Conservation (phyloP, 495 filamentous ascomycete genomes). For the Annulohypoxylon moriforme region DNA sequence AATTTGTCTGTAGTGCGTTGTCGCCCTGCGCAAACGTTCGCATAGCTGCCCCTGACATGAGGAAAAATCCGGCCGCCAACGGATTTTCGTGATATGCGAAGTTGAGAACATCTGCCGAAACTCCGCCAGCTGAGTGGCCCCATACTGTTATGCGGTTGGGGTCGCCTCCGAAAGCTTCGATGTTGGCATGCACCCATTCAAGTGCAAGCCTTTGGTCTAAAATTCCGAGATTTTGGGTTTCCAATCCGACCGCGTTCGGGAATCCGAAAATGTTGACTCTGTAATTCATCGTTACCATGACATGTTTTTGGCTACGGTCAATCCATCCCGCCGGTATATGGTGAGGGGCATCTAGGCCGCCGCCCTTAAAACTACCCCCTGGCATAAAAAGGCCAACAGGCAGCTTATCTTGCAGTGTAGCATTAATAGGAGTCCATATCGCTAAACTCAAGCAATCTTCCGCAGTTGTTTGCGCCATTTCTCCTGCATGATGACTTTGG, state of each 20-base stretch:
- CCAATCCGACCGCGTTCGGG: conserved; percentile 57
- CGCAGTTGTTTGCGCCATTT: conserved; percentile 50
- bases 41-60: conserved; percentile 59
- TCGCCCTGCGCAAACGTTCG: conserved; percentile 49
- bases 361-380: conserved; percentile 58
- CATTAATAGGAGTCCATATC: conserved; percentile 61
- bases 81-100: conserved; percentile 62
- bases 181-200: conserved; percentile 77
- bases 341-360: conserved; percentile 56
- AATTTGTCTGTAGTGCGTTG: conserved; percentile 52
- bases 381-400: conserved; percentile 63
- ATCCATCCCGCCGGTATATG: conserved; percentile 59
- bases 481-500: conserved; percentile 47
- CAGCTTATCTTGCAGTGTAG: conserved; percentile 44
- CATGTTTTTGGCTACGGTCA: conserved; percentile 57
- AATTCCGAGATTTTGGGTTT: conserved; percentile 61
- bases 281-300: conserved; percentile 70
- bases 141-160: conserved; percentile 66
- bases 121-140: conserved; percentile 62
- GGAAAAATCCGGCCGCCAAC: conserved; percentile 57
- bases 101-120: conserved; percentile 55
- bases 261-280: conserved; percentile 71
- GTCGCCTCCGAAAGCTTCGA: conserved; percentile 76
- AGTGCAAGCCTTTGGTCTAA: conserved; percentile 69
- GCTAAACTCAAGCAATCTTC: conserved; percentile 67